Conservation (phyloP, 2,329 filamentous ascomycete genomes). For the Aspergillus luchuensis region DNA sequence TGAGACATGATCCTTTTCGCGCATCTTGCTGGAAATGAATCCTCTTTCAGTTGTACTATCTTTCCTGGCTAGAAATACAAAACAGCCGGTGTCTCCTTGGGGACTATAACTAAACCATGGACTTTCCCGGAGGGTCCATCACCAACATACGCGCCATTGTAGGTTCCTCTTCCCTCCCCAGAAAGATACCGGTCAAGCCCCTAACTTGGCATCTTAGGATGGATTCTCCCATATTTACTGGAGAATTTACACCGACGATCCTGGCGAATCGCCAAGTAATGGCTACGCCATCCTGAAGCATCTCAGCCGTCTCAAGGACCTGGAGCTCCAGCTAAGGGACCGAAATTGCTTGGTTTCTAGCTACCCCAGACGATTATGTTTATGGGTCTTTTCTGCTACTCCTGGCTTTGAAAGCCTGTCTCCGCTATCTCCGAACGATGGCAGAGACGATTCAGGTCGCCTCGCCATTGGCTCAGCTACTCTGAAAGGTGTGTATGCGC, state of each 20-base stretch:
- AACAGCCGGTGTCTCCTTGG: slow-evolving; percentile 29
- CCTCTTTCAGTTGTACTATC: slow-evolving; percentile 25
- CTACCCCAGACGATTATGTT: slow-evolving; percentile 39
- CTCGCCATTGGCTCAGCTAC: slow-evolving; percentile 35
- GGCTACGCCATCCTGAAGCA: slow-evolving; percentile 41
- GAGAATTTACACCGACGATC: slow-evolving; percentile 46
- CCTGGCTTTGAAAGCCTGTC: slow-evolving; percentile 40
- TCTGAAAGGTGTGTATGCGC: slow-evolving; percentile 34
- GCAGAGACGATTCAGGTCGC: slow-evolving; percentile 29
- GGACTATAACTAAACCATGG: slow-evolving; percentile 40
- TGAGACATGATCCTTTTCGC: slow-evolving; percentile 15
- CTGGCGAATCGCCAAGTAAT: slow-evolving; percentile 37
- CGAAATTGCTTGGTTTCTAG: slow-evolving; percentile 42
- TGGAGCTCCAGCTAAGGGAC: slow-evolving; percentile 40
- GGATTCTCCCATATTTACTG: slow-evolving; percentile 47
- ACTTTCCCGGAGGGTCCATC: slow-evolving; percentile 46
- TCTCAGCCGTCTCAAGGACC: slow-evolving; percentile 43
- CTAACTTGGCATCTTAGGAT: slow-evolving; percentile 38
- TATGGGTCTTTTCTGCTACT: slow-evolving; percentile 46
- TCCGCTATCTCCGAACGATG: slow-evolving; percentile 30
- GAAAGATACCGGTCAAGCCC: neutral
- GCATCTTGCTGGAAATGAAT: slow-evolving; percentile 38
- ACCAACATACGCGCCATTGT: slow-evolving; percentile 48
- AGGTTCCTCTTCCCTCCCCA: slow-evolving; percentile 25
- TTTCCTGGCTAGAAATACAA: slow-evolving; percentile 30